Evolutionary conservation across 1,139 yeast genomes (phyloP).

Genomic region (Hansenula lynferdii): DNA sequence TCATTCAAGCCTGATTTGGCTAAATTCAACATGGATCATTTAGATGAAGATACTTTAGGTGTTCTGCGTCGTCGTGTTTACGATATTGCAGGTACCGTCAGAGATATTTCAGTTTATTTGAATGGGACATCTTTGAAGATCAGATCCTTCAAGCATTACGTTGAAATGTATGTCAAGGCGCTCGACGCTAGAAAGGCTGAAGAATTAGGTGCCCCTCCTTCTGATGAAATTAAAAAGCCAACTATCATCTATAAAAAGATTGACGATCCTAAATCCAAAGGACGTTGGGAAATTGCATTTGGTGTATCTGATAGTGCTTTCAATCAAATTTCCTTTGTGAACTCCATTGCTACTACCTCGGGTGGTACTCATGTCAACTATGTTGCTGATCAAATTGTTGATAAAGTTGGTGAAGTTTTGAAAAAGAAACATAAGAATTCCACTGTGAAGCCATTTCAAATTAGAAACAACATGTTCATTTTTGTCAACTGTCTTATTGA

Average conservation of each 20-base stretch:
- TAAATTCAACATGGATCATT: slow-evolving; percentile 66
- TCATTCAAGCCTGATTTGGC: slow-evolving; percentile 85
- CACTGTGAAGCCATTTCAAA: slow-evolving; percentile 82
- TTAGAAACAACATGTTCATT: slow-evolving; percentile 83
- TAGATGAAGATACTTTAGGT: neutral
- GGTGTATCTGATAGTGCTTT: slow-evolving; percentile 89
- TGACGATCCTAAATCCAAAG: slow-evolving; percentile 50
- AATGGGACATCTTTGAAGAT: slow-evolving; percentile 72
- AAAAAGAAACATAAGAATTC: slow-evolving; percentile 75
- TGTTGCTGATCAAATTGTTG: slow-evolving; percentile 78
- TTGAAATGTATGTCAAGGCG: slow-evolving; percentile 86
- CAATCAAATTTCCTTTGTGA: slow-evolving; percentile 94
- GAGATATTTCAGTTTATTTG: slow-evolving; percentile 71
- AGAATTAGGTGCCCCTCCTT: slow-evolving; percentile 26
- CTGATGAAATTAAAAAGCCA: slow-evolving; percentile 38
- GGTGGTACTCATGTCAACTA: slow-evolving; percentile 97
- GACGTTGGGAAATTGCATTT: slow-evolving; percentile 95
- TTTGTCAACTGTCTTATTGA: slow-evolving; percentile 91
- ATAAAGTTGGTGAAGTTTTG: slow-evolving; percentile 65
- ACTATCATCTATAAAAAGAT: slow-evolving; percentile 77
- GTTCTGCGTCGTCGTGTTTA: slow-evolving; percentile 91
- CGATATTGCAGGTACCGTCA: slow-evolving; percentile 94
- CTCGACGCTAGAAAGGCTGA: slow-evolving; percentile 34
- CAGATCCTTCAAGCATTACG: slow-evolving; percentile 77
- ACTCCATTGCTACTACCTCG: slow-evolving; percentile 94